Base-by-base conservation (phyloP, 1,284 basidiomycete genomes). In the Boletellus deceptivus region DNA sequence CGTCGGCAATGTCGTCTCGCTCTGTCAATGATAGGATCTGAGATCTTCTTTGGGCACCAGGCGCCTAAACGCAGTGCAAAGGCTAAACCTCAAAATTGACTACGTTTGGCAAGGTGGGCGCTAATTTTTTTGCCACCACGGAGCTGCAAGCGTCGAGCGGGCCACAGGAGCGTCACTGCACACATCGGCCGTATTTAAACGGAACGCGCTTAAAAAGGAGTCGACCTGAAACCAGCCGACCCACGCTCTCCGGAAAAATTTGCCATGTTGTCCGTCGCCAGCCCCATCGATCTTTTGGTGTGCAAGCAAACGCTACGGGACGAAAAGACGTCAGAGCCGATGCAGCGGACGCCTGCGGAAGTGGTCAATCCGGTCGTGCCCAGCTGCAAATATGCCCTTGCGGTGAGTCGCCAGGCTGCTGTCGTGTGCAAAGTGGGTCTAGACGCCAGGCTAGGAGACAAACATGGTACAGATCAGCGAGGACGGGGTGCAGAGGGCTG, bases 391-490 rank as follows among this genome's bases (percentile, higher is more conserved):
- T 77, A 72, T 58, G 79, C 79, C 3, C 74, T 78, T 59, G 63
- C 72, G 61, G 82, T 82, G 50, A 48, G 70, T 57, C 24, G 10
- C 17, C 6, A 4, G 27, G 36, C 36, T 20, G 10, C 18, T 22
- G 34, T 17, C 36, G 35, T 27, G 24, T 42, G 11, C 29, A 7
- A 13, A 11, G 17, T 16, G 27, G 14, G 39, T 20, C 35, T 50
- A 7, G 22, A 57, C n/a, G 16, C 46, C 22, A 24, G 25, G 29
- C 48, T 60, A 84, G 82, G 71, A 73, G 59, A 82, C 79, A 3
- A 70, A 78, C 55, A 55, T 85, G n/a, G 82, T 86, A 4, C 70
- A 73, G 42, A 74, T 88, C 46, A 77, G 80, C 60, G 70, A 77
- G 18, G 68, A 75, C 17, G 83, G 82, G 17, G 75, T 87, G n/a